Evolutionary conservation across 2,329 filamentous ascomycete genomes (phyloP).

Genomic region (Exophiala bonariae): DNA sequence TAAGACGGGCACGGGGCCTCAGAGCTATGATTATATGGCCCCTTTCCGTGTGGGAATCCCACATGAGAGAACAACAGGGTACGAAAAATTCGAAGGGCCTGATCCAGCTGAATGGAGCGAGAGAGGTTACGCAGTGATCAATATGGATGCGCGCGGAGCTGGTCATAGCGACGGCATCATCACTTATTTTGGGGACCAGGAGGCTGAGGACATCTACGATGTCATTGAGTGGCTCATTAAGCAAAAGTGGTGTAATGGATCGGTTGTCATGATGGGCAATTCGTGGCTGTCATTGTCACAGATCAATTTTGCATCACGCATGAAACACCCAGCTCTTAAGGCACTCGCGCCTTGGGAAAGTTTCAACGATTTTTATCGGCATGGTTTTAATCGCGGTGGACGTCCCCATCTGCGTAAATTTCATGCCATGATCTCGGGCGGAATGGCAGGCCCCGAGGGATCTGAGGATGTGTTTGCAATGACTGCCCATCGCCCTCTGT

Average conservation of each 20-base stretch:
- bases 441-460: conserved; percentile 1
- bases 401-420: background rate
- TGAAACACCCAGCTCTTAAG: conserved; percentile 50
- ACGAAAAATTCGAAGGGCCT: conserved; percentile 61
- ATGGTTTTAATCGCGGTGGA: conserved; percentile 57
- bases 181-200: conserved; percentile 53
- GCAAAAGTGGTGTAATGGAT: conserved; percentile 51
- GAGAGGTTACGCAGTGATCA: conserved; percentile 56
- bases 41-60: background rate
- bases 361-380: conserved; percentile 57
- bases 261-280: conserved; percentile 52
- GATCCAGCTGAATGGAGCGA: conserved; percentile 58
- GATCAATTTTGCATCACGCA: conserved; percentile 52
- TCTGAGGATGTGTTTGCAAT: conserved; percentile 45
- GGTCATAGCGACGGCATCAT: conserved; percentile 53
- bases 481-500: conserved; percentile 35
- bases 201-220: conserved; percentile 52
- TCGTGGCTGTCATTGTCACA: conserved; percentile 54
- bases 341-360: conserved; percentile 57
- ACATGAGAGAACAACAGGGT: conserved; percentile 52
- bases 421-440: conserved; percentile 4
- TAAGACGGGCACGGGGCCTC: conserved; percentile 45
- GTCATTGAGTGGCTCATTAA: conserved; percentile 54
- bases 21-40: conserved; percentile 4
- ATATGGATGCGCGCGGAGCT: conserved; percentile 53